These are phyloP conservation scores for Colletotrichum sp. DNA, from an alignment of 2,329 filamentous ascomycete species.

Conservation along the genomic window DNA sequence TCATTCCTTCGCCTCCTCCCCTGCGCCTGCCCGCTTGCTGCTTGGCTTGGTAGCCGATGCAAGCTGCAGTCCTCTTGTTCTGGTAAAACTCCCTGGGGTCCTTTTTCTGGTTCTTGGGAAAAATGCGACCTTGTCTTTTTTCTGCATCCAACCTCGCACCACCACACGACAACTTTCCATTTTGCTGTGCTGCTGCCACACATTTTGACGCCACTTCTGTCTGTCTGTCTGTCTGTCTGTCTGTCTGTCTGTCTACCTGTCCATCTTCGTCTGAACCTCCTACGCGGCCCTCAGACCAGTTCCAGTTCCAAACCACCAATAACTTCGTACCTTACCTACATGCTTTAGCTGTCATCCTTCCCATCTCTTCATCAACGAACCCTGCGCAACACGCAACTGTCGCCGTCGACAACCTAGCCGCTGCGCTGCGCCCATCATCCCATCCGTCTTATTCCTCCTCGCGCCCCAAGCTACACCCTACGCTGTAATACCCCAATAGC, in stretches of 20 bases:
- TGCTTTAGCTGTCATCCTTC: neutral
- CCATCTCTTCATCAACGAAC: neutral
- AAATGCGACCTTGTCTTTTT: neutral
- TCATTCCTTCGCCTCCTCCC: neutral
- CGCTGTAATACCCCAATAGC: neutral
- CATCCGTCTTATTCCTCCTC: neutral
- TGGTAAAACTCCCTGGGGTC: neutral
- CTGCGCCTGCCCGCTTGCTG: neutral
- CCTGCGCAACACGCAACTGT: neutral
- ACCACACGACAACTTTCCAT: constrained; percentile 16
- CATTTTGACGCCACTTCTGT: neutral
- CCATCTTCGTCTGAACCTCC: neutral
- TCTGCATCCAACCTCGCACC: neutral
- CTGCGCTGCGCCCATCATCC: neutral
- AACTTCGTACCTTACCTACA: neutral
- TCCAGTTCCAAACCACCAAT: neutral
- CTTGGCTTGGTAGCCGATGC: neutral
- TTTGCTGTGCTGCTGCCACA: neutral
- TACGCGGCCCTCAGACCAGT: neutral
- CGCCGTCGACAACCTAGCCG: neutral
- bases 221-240: neutral
- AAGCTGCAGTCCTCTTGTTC: neutral
- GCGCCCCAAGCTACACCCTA: neutral
- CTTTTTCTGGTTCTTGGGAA: neutral
- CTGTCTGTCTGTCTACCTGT: neutral